A percentile compares a stretch with the other conserved stretches of the same genome.
phyloP scores from a whole-genome alignment of 108 stramenopile species.

The Nitzschia palea region DNA sequence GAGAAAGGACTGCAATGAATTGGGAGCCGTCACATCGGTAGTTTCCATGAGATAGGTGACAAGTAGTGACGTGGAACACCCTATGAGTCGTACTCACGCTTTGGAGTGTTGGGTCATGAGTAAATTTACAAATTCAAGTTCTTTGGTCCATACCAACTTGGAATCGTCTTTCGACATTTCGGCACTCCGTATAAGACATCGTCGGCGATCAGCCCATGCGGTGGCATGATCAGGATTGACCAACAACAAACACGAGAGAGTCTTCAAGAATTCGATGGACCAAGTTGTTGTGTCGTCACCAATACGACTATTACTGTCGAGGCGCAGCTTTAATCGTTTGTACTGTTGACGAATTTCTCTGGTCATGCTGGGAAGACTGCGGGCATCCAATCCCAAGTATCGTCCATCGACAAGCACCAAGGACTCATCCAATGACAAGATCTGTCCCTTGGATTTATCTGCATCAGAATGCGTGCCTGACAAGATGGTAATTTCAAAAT shows the following conservation, averaged over 20 bases:
- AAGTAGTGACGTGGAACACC: neutral
- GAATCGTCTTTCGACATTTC: neutral
- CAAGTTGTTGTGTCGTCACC: neutral
- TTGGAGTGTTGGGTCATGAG: conserved; percentile 58
- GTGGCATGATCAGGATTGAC: conserved; percentile 59
- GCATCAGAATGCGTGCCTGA: neutral
- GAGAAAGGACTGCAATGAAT: conserved; percentile 31
- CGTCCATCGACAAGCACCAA: conserved; percentile 27
- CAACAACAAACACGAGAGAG: conserved; percentile 37
- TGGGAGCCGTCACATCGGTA: neutral
- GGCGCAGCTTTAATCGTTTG: neutral
- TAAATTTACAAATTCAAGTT: conserved; percentile 43
- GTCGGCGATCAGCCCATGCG: conserved; percentile 51
- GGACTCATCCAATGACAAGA: conserved; percentile 18
- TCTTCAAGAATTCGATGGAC: neutral
- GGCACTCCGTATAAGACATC: conserved; percentile 9
- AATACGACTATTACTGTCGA: neutral
- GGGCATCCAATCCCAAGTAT: conserved; percentile 49
- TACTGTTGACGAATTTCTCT: conserved; percentile 42
- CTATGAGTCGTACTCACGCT: conserved; percentile 31
- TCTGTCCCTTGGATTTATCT: neutral
- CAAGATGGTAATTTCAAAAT: conserved; percentile 33
- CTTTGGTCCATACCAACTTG: conserved; percentile 12
- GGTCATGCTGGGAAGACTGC: conserved; percentile 37
- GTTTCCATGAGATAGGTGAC: neutral